Percentiles rank a stretch among this genome's conserved stretches.
These are phyloP conservation scores for Tubosaeta brunneosetosa DNA, from an alignment of 768 basidiomycete species.

Conservation along the genomic window DNA sequence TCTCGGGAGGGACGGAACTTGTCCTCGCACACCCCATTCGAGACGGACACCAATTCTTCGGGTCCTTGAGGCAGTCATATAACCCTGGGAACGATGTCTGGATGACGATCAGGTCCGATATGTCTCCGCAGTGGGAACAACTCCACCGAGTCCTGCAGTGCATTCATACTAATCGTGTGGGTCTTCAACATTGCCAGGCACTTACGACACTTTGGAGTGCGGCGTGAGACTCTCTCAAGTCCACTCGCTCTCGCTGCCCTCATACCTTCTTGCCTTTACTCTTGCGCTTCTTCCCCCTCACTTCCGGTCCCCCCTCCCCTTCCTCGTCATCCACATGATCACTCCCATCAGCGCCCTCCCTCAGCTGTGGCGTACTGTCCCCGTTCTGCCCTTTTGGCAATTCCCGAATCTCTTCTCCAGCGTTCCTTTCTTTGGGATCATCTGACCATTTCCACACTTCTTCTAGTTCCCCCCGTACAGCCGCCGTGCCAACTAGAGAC, in stretches of 20 bases:
- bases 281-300: constrained; percentile 18
- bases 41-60: not conserved
- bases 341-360: constrained; percentile 13
- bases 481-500: constrained; percentile 58
- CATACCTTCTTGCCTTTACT: constrained; percentile 12
- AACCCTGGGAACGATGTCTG: constrained; percentile 9
- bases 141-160: not conserved
- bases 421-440: constrained; percentile 30
- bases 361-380: constrained; percentile 12
- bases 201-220: constrained; percentile 15
- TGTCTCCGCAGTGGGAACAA: constrained; percentile 1
- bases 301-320: constrained; percentile 12
- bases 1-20: not conserved
- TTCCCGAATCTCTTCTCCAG: constrained; percentile 7
- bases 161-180: not conserved
- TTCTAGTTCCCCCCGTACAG: constrained; percentile 61
- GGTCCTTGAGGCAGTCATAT: not conserved
- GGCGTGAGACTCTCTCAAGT: constrained; percentile 9
- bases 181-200: constrained; percentile 3
- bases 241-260: no score
- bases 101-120: constrained; percentile 1
- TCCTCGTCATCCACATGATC: constrained; percentile 6
- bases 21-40: no score
- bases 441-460: constrained; percentile 74
- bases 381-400: constrained; percentile 17